phyloP scores from a whole-genome alignment of 2,329 filamentous ascomycete genomes.

The Trichoderma asperellum region DNA sequence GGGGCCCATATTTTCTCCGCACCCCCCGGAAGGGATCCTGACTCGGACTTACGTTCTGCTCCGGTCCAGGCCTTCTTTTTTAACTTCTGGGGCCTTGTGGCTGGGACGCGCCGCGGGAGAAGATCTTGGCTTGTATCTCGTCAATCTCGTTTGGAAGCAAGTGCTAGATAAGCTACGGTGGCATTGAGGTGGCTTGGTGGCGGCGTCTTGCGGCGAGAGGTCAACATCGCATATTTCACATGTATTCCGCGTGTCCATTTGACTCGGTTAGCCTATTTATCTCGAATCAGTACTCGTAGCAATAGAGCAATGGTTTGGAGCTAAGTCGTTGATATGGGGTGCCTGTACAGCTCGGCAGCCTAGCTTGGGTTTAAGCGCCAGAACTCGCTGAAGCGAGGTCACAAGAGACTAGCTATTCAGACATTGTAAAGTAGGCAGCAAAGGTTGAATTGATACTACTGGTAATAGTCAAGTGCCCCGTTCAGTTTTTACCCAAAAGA shows the following conservation, averaged over 20 bases:
- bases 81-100: background rate
- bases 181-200: background rate
- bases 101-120: background rate
- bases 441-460: background rate
- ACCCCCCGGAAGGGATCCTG: background rate
- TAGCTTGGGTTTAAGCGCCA: background rate
- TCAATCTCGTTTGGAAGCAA: background rate
- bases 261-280: background rate
- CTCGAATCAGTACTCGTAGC: background rate
- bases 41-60: background rate
- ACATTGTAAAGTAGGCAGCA: background rate
- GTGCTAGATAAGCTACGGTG: background rate
- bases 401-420: background rate
- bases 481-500: background rate
- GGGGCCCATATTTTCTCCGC: conserved; percentile 24
- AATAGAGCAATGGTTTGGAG: background rate
- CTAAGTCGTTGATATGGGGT: background rate
- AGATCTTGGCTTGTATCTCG: background rate
- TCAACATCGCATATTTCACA: background rate
- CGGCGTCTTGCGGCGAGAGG: background rate
- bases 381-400: background rate
- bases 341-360: background rate
- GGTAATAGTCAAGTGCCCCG: background rate
- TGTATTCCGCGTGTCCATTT: background rate
- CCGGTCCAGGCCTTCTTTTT: background rate